Percentiles rank a stretch among this genome's conserved stretches.
Evolutionary conservation across 257 asterid genomes (phyloP).

Genomic region (Fraxinus quadrangulata): DNA sequence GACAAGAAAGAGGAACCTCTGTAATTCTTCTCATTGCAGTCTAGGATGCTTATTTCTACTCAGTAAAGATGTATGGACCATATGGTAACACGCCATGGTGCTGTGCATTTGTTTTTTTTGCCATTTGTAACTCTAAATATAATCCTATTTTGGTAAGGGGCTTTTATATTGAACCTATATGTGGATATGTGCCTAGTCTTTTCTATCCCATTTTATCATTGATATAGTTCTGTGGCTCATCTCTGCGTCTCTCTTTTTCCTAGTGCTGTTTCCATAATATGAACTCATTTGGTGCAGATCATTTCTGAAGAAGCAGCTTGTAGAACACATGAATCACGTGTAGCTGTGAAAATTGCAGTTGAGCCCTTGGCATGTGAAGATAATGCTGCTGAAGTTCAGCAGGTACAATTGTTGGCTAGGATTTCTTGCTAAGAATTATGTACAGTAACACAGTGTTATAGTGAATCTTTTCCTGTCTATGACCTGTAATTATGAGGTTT

Average conservation of each 20-base stretch:
- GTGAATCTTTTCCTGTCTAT: conserved; percentile 8
- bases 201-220: background rate
- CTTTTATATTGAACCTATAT: background rate
- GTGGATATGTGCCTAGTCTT: background rate
- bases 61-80: background rate
- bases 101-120: too few species aligned
- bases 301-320: conserved; percentile 38
- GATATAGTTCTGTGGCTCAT: background rate
- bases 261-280: conserved; percentile 17
- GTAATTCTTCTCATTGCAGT: background rate
- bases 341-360: conserved; percentile 27
- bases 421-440: conserved; percentile 9
- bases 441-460: conserved; percentile 14
- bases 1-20: background rate
- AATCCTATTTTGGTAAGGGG: background rate
- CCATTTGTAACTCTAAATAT: too few species aligned
- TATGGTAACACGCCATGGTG: background rate
- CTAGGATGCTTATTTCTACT: background rate
- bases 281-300: conserved; percentile 36
- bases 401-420: conserved; percentile 38
- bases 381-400: conserved; percentile 38
- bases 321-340: conserved; percentile 35
- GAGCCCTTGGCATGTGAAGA: conserved; percentile 39
- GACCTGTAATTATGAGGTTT: conserved; percentile 4
- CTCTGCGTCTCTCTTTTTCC: background rate